Evolutionary conservation across 1,284 basidiomycete genomes (phyloP).

Genomic region (Veloporphyrellus conicus): DNA sequence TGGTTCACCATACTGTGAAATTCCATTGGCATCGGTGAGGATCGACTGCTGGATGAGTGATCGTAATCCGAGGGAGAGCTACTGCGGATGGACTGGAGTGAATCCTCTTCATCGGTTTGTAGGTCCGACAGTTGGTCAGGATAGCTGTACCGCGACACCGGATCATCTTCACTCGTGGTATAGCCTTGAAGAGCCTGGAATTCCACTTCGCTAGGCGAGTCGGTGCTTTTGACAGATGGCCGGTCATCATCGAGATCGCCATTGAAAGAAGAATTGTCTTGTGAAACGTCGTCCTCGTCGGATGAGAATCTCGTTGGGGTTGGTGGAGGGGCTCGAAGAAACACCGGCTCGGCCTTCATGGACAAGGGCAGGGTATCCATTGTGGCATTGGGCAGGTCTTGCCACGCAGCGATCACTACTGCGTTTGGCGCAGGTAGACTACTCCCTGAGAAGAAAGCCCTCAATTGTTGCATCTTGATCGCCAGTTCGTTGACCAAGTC

Average conservation of each 20-base stretch:
- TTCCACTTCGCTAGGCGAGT: conserved; percentile 3
- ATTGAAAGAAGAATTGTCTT: not conserved
- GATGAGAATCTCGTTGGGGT: conserved; percentile 14
- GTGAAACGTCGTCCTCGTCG: conserved; percentile 2
- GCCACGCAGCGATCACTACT: conserved; percentile 19
- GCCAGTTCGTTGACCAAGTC: conserved; percentile 15
- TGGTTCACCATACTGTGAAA: conserved; percentile 18
- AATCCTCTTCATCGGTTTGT: conserved; percentile 1
- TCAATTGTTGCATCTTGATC: conserved; percentile 13
- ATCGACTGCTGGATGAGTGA: conserved; percentile 1
- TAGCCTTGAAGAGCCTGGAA: not conserved
- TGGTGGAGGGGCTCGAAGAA: conserved; percentile 17
- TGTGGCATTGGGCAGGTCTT: conserved; percentile 23
- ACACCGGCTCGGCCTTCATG: not conserved
- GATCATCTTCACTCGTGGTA: not conserved
- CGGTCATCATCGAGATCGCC: conserved; percentile 1
- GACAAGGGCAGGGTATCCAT: conserved; percentile 8
- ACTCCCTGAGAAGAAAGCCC: conserved; percentile 12
- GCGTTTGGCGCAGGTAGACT: conserved; percentile 17
- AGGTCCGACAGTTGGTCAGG: not conserved
- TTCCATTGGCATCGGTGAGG: conserved; percentile 2
- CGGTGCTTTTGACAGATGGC: conserved; percentile 1
- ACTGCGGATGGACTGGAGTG: not conserved
- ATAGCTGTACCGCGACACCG: not conserved
- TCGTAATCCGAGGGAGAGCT: conserved; percentile 4